Base-by-base conservation (phyloP, 441 rosid species). In the Adansonia madagascariensis region DNA sequence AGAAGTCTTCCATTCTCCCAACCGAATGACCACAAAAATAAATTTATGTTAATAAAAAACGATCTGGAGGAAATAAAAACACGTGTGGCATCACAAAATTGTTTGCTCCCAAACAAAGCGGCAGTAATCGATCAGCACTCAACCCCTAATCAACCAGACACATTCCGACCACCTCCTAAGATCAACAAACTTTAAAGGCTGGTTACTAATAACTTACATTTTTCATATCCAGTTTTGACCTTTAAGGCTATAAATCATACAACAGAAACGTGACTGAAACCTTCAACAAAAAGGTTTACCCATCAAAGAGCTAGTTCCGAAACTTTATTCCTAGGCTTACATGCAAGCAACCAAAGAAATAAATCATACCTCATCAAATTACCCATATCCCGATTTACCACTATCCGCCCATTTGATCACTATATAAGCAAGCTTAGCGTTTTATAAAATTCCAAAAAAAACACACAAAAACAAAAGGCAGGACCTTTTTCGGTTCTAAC, bases 371-470 rank as follows among this genome's bases (percentile, higher is more conserved):
- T 8, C 3, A 70, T 70, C 74, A 27, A 15, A 27, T 3, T 52
- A 15, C 74, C 59, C 61, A 15, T 52, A 15, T 50, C 74, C 46
- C 0, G 11, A 57, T 18, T 57, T 3, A 53, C 18, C 3, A 20
- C 14, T 55, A 59, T 9, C 64, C 31, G 1, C 35, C 15, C 22
- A 70, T 70, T 70, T 70, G 61, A 50, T 50, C 60, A 27, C 57
- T 52, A 14, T 46, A 50, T 14, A 50, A n/a, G 14, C 14, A 70
- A 70, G 74, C n/a, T 50, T 70, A 70, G 74, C 60, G 60, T 70
- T 70, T 22, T 27, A 70, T 70, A 14, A 70, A 50, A 24, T 27
- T 14, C 5, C 55, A 44, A 41, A 17, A 17, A 17, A 18, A 56
- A 18, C 61, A 0, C 8, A n/a, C 27, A 15, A 68, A 20, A 2